A percentile compares a stretch with the other conserved stretches of the same genome.
Conservation (phyloP, 1,139 yeast genomes). For the Candida tunisiensis region DNA sequence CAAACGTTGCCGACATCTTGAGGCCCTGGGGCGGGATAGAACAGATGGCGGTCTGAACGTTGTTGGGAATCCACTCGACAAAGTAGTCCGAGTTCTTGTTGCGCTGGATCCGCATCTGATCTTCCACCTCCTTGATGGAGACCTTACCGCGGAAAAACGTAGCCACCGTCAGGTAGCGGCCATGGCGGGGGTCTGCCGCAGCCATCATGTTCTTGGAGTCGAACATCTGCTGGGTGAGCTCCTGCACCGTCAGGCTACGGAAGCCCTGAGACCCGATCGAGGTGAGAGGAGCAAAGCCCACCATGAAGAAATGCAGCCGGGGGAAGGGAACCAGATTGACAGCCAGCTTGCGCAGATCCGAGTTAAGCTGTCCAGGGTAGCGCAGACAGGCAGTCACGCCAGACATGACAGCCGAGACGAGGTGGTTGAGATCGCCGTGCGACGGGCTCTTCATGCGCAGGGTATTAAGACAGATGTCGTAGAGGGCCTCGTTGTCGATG, state of each 20-base stretch:
- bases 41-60: constrained; percentile 87
- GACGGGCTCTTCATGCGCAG: constrained; percentile 66
- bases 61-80: constrained; percentile 95
- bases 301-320: constrained; percentile 88
- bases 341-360: constrained; percentile 81
- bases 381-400: constrained; percentile 82
- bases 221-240: constrained; percentile 84
- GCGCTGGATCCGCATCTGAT: constrained; percentile 78
- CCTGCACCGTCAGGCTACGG: constrained; percentile 76
- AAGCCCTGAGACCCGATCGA: constrained; percentile 57
- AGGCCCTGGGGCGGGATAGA: constrained; percentile 76
- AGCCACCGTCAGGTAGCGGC: constrained; percentile 87
- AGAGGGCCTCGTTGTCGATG: constrained; percentile 85
- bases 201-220: constrained; percentile 93
- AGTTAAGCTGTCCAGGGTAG: constrained; percentile 87
- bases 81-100: constrained; percentile 65
- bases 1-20: constrained; percentile 82
- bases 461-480: constrained; percentile 75
- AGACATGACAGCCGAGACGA: constrained; percentile 83
- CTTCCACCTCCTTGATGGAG: constrained; percentile 84
- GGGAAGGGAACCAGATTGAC: constrained; percentile 92
- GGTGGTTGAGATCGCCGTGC: constrained; percentile 58
- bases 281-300: constrained; percentile 84
- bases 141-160: constrained; percentile 90
- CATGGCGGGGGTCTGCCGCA: constrained; percentile 79